Evolutionary conservation across 2,329 filamentous ascomycete genomes (phyloP).

Genomic region (Colletotrichum coccodes): DNA sequence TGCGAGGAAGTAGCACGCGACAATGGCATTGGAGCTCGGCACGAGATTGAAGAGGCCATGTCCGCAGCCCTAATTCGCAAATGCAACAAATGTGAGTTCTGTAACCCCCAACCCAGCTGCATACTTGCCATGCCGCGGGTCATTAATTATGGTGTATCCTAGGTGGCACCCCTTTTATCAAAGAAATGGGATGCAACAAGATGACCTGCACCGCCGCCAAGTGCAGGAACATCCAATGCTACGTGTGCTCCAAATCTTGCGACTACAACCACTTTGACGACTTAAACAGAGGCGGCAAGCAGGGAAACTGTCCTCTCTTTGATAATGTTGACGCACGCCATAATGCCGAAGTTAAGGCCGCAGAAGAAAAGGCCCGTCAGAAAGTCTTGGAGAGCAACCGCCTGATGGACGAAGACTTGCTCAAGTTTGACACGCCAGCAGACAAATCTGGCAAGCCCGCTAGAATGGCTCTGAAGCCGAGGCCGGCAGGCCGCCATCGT

Average conservation of each 20-base stretch:
- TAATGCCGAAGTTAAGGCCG: constrained; percentile 69
- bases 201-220: constrained; percentile 73
- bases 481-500: neutral
- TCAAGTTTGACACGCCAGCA: constrained; percentile 70
- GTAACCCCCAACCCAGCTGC: neutral
- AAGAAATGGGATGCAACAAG: constrained; percentile 84
- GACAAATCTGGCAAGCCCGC: constrained; percentile 44
- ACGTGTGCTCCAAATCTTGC: constrained; percentile 76
- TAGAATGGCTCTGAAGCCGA: neutral
- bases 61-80: constrained; percentile 79
- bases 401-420: constrained; percentile 63
- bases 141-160: constrained; percentile 25
- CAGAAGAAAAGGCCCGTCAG: constrained; percentile 67
- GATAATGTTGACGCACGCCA: constrained; percentile 71
- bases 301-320: constrained; percentile 73
- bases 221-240: constrained; percentile 68
- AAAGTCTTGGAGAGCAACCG: constrained; percentile 69
- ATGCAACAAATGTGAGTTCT: constrained; percentile 71
- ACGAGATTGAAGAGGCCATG: constrained; percentile 85
- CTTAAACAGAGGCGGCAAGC: constrained; percentile 52
- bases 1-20: constrained; percentile 75
- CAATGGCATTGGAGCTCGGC: constrained; percentile 68
- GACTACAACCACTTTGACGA: constrained; percentile 79
- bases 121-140: neutral
- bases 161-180: constrained; percentile 81